Evolutionary conservation across 2,329 filamentous ascomycete species (phyloP), one percentile per base, ranked within the genome.

Genomic region (Xylariaceae sp.): DNA sequence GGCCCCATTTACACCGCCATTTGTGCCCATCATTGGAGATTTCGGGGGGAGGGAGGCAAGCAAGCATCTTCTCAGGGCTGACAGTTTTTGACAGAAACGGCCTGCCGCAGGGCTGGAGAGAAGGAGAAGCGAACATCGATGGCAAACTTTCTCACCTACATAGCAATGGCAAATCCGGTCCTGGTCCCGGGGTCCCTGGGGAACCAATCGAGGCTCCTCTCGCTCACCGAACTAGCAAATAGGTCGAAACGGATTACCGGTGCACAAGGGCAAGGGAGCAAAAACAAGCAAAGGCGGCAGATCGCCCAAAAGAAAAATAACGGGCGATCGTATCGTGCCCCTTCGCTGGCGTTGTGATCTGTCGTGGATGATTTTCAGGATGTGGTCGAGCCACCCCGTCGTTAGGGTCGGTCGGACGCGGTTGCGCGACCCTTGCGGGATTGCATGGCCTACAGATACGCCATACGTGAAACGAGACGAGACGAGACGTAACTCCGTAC

Each of bases 191-290:
- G 23, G 23, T 30, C 5, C 23, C 23, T 30, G 23, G 23, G 23
- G 23, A 45, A 47, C 61, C 51, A 58, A 58, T 52, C 34, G 53
- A 61, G 30, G 45, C 4, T 53, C 23, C 5, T 30, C 51, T 39
- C 17, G 49, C n/a, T 23, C 55, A 53, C 55, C 48, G 37, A 60
- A 44, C 17, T 47, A 49, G 44, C 30, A n/a, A 52, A 48, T 10
- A 48, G 15, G n/a, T 15, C 37, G 9, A 30, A 5, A 30, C 3
- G 23, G 23, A 30, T 30, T 30, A 30, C 23, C 23, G 23, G 23
- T 30, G 23, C 23, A 30, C 23, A 30, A 30, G 23, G 23, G 23
- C 23, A 30, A 30, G 48, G 13, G 6, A 35, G 52, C 49, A 55
- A 48, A 42, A 8, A 55, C 15, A 51, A 15, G 48, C 56, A 55